These are phyloP conservation scores for Kurtzmaniella fragi DNA, from an alignment of 805 yeast genomes.

Conservation along the genomic window DNA sequence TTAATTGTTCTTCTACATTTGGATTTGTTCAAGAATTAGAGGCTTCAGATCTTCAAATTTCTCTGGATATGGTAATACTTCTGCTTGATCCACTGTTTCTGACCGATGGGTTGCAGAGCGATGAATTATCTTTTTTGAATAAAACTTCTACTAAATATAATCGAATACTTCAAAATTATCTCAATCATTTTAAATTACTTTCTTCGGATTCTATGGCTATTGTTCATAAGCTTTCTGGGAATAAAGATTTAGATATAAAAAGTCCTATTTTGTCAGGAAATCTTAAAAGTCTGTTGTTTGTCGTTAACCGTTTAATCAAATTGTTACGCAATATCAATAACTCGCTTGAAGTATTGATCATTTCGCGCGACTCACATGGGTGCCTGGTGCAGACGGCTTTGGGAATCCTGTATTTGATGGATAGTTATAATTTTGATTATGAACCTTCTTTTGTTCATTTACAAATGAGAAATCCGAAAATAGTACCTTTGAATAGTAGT, in stretches of 20 bases:
- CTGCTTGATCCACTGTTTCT: constrained; percentile 32
- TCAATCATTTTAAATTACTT: constrained; percentile 28
- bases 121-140: constrained; percentile 14
- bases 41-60: constrained; percentile 14
- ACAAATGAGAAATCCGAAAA: constrained; percentile 11
- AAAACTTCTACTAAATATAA: constrained; percentile 26
- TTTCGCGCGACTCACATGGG: constrained; percentile 25
- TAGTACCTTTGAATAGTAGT: constrained; percentile 21
- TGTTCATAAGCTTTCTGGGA: constrained; percentile 26
- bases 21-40: constrained; percentile 24
- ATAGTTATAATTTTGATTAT: constrained; percentile 30
- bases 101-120: constrained; percentile 10
- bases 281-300: constrained; percentile 32
- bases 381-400: constrained; percentile 25
- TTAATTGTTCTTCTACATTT: constrained; percentile 33
- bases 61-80: constrained; percentile 33
- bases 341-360: constrained; percentile 24
- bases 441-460: constrained; percentile 23
- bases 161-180: constrained; percentile 32
- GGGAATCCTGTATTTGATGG: constrained; percentile 35
- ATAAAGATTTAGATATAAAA: constrained; percentile 16
- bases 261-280: constrained; percentile 34
- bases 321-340: constrained; percentile 29
- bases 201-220: constrained; percentile 24
- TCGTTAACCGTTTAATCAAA: constrained; percentile 28